Evolutionary conservation across 352 stramenopile species (phyloP).

Genomic region (Pythium aristosporum): DNA sequence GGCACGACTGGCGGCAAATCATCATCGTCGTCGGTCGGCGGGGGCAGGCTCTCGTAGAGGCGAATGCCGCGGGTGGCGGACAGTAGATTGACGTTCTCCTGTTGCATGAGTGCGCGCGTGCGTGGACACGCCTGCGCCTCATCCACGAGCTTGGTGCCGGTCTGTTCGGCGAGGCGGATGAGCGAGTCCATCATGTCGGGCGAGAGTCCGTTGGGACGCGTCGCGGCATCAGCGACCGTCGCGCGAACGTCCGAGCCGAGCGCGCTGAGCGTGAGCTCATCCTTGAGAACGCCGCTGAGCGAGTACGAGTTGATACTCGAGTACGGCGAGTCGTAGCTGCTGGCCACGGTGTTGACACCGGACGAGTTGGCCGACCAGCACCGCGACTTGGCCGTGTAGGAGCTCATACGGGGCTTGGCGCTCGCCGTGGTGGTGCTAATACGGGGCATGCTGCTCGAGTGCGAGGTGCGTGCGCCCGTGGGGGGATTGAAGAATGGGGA

Average conservation of each 20-base stretch:
- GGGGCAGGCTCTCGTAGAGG: constrained; percentile 8
- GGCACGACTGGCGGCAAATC: background rate
- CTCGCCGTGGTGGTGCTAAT: too few relatives aligned
- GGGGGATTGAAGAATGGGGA: too few relatives aligned
- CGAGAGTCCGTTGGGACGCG: constrained; percentile 14
- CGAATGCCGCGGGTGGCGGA: constrained; percentile 1
- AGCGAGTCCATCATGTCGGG: constrained; percentile 20
- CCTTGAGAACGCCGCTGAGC: background rate
- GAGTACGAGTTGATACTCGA: background rate
- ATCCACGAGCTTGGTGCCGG: constrained; percentile 8
- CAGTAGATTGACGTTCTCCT: constrained; percentile 9
- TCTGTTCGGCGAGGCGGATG: constrained; percentile 11
- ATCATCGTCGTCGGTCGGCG: background rate
- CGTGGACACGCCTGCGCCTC: constrained; percentile 12
- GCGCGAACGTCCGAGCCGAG: background rate
- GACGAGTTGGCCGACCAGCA: constrained; percentile 23
- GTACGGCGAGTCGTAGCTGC: constrained; percentile 10
- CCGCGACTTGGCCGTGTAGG: background rate
- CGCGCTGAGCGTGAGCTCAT: constrained; percentile 3
- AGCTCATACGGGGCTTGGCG: too few relatives aligned
- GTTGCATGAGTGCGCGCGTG: constrained; percentile 1
- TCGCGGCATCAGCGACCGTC: constrained; percentile 13
- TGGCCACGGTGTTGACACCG: constrained; percentile 2
- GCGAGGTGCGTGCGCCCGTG: too few relatives aligned
- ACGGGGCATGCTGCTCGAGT: too few relatives aligned